Evolutionary conservation across 1,284 basidiomycete genomes (phyloP).

Genomic region (Fomitopsis betulina): DNA sequence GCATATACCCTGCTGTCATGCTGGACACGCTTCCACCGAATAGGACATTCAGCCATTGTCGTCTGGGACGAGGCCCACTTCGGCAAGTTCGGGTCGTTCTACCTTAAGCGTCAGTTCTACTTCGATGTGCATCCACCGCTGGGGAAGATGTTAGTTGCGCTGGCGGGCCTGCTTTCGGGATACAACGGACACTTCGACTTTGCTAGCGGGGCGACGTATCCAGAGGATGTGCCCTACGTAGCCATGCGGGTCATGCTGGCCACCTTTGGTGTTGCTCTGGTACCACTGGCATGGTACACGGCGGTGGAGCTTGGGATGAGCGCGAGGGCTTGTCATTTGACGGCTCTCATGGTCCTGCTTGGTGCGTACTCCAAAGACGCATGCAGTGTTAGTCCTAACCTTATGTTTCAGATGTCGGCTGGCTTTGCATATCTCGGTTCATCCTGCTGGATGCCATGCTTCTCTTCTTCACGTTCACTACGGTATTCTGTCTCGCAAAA

Average conservation of each 20-base stretch:
- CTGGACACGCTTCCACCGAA: slow-evolving; percentile 92
- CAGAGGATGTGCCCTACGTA: slow-evolving; percentile 83
- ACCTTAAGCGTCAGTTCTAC: slow-evolving; percentile 94
- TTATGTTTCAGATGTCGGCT: slow-evolving; percentile 74
- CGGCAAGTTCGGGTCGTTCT: slow-evolving; percentile 95
- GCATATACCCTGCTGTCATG: slow-evolving; percentile 92
- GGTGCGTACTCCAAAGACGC: not conserved
- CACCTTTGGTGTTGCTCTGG: slow-evolving; percentile 91
- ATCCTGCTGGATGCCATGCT: slow-evolving; percentile 98
- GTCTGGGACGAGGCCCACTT: slow-evolving; percentile 99
- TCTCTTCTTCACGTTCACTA: slow-evolving; percentile 96
- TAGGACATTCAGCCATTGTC: slow-evolving; percentile 84
- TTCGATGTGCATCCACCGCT: slow-evolving; percentile 97
- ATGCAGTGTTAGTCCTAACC: not conserved
- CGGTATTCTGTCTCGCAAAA: slow-evolving; percentile 91
- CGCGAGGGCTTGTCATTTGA: slow-evolving; percentile 84
- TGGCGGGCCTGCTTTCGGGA: slow-evolving; percentile 87
- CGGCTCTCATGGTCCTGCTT: slow-evolving; percentile 90
- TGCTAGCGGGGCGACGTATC: slow-evolving; percentile 88
- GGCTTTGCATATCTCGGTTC: slow-evolving; percentile 95
- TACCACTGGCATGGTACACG: slow-evolving; percentile 95
- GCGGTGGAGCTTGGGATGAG: slow-evolving; percentile 95
- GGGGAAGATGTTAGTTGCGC: slow-evolving; percentile 97
- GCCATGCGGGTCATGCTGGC: slow-evolving; percentile 96
- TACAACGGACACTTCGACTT: slow-evolving; percentile 94